Evolutionary conservation across 768 basidiomycete species (phyloP).

Genomic region (Amanita exitialis): DNA sequence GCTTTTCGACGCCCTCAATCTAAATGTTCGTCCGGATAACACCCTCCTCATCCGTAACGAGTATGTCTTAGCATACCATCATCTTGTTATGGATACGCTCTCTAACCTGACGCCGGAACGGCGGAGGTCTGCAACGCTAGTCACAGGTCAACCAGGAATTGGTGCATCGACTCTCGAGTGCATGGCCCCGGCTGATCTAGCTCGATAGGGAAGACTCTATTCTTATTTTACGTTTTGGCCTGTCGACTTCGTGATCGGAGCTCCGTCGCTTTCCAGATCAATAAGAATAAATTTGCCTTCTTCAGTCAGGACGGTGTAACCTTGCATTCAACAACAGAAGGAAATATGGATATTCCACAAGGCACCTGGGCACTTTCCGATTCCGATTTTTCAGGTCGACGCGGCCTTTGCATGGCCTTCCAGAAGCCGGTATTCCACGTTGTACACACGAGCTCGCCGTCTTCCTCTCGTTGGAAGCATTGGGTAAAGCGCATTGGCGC

Average conservation of each 20-base stretch:
- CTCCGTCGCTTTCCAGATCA: no score
- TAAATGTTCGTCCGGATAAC: constrained; percentile 1
- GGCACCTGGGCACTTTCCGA: constrained; percentile 1
- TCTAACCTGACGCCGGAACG: no score
- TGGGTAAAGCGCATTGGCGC: constrained; percentile 2
- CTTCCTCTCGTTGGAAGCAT: constrained; percentile 2
- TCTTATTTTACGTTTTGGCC: no score
- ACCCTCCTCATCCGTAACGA: constrained; percentile 8
- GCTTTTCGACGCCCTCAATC: constrained; percentile 5
- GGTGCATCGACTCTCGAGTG: constrained; percentile 4
- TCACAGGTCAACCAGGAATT: constrained; percentile 8
- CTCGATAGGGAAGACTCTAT: no score
- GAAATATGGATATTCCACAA: background rate
- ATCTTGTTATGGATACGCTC: no score
- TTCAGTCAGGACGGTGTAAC: background rate
- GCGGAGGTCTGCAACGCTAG: background rate
- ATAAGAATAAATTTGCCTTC: background rate
- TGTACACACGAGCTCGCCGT: constrained; percentile 5
- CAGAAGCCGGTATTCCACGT: background rate
- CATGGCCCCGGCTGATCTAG: constrained; percentile 1
- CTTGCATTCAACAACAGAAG: background rate
- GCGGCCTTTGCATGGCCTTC: no score
- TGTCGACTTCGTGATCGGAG: no score
- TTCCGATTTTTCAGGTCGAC: background rate
- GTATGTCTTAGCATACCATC: no score